These are phyloP conservation scores for Ceratobasidium sp. DNA, from an alignment of 1,284 basidiomycete species.

Conservation along the genomic window DNA sequence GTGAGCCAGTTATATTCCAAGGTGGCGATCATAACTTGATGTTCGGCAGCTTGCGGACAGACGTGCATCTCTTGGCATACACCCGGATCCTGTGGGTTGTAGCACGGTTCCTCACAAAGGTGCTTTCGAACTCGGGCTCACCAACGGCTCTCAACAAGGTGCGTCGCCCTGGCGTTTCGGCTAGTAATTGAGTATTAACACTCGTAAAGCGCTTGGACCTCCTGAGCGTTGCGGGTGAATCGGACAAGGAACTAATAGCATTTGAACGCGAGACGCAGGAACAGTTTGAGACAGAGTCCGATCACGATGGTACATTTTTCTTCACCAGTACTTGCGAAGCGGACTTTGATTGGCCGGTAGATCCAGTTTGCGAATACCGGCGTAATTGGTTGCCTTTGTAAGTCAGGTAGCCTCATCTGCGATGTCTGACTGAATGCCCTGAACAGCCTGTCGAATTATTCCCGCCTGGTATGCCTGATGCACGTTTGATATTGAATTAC, in stretches of 20 bases:
- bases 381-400: constrained; percentile 78
- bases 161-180: constrained; percentile 18
- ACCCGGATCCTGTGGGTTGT: constrained; percentile 75
- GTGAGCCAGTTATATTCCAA: constrained; percentile 60
- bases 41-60: constrained; percentile 51
- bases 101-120: constrained; percentile 75
- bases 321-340: too few species aligned
- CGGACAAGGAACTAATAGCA: constrained; percentile 67
- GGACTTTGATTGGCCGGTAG: too few species aligned
- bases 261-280: constrained; percentile 73
- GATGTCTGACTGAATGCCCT: constrained; percentile 48
- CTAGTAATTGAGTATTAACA: neutral
- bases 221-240: constrained; percentile 66
- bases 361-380: constrained; percentile 70
- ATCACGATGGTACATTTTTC: constrained; percentile 60
- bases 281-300: constrained; percentile 67
- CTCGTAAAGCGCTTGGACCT: constrained; percentile 69
- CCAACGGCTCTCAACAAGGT: constrained; percentile 79
- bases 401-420: too few species aligned
- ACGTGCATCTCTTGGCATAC: constrained; percentile 79
- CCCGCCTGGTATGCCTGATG: constrained; percentile 63
- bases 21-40: neutral
- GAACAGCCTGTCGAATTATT: constrained; percentile 74
- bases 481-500: too few species aligned
- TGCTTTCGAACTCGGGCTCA: constrained; percentile 76